Base-by-base conservation (phyloP, 805 yeast species). In the Hanseniaspora mollemarum region DNA sequence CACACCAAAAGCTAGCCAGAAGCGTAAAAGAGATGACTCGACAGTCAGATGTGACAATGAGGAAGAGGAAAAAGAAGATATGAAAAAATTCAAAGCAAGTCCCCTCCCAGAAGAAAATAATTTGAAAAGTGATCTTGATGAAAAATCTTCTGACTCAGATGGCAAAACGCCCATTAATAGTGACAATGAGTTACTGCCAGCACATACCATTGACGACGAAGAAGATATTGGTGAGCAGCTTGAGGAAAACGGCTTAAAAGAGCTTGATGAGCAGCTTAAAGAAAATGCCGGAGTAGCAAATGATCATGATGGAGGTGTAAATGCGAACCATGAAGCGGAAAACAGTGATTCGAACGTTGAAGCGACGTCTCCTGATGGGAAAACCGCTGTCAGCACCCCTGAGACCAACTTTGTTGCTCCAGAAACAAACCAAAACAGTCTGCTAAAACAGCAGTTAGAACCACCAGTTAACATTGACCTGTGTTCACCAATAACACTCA, bases 181-280 rank as follows among this genome's bases (percentile, higher is more conserved):
- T 21, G 49, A 35, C 31, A 8, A 28, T 28, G 31, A 28, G 7
- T 7, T 8, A 8, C 5, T 32, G 36, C 7, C 37, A 33, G 7
- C 16, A 6, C 26, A 18, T 6, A 26, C 19, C 3, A 24, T 29
- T 10, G 44, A 41, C 8, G 44, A 28, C 5, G 64, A 59, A 41
- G 68, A 49, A 39, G 68, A 63, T 13, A 62, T 65, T 7, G 58
- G 58, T 15, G 57, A 43, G 29, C 29, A 49, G 15, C 43, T 39
- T 31, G 32, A 42, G 54, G 36, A 55, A 56, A 31, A 46, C 53
- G 35, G 50, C n/a, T 57, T 3, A 36, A 41, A 13, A 37, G 67
- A 63, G 10, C 62, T 65, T 9, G 58, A 57, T 15, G 57, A 40
- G 32, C 29, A 45, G 15, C 46, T 36, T 32, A 25, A 40, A 54